Conservation (phyloP, 306 rosid genomes). For the Prinsepia uniflora region DNA sequence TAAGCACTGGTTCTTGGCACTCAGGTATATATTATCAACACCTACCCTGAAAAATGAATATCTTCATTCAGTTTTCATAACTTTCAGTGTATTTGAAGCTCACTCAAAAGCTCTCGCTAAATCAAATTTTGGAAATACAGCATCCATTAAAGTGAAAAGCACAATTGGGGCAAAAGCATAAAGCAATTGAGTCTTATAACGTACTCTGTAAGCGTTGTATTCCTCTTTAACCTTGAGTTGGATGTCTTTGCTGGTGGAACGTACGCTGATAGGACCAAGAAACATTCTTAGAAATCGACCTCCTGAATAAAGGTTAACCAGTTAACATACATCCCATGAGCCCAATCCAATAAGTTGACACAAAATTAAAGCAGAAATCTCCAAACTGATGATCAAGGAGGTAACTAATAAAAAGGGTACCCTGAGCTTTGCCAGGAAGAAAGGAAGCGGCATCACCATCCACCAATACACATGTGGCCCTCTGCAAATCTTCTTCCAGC, state of each 20-base stretch:
- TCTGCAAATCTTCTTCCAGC: constrained; percentile 86
- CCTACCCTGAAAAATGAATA: not conserved
- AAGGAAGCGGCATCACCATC: constrained; percentile 86
- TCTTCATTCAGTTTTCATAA: not conserved
- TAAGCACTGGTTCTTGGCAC: not conserved
- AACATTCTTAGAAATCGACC: constrained; percentile 87
- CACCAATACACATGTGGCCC: constrained; percentile 64
- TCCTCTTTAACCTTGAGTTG: constrained; percentile 97
- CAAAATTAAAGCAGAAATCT: not conserved
- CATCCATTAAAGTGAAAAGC: not conserved
- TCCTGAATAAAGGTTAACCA: constrained; percentile 6
- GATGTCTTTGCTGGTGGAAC: constrained; percentile 77
- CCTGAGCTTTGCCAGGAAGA: constrained; percentile 77
- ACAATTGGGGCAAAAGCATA: not conserved
- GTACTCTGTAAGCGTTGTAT: constrained; percentile 87
- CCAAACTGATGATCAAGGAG: not conserved
- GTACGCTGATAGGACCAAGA: constrained; percentile 90
- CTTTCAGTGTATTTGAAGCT: not conserved
- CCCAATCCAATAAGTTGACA: not conserved
- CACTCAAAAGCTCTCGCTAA: not conserved
- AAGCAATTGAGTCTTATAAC: constrained; percentile 1
- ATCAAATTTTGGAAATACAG: too few species aligned
- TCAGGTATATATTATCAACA: not conserved
- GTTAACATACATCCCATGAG: not conserved
- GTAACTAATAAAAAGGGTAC: constrained; percentile 25